These are phyloP conservation scores for Crithidia brevicula DNA, from an alignment of 208 protist species.

Conservation along the genomic window DNA sequence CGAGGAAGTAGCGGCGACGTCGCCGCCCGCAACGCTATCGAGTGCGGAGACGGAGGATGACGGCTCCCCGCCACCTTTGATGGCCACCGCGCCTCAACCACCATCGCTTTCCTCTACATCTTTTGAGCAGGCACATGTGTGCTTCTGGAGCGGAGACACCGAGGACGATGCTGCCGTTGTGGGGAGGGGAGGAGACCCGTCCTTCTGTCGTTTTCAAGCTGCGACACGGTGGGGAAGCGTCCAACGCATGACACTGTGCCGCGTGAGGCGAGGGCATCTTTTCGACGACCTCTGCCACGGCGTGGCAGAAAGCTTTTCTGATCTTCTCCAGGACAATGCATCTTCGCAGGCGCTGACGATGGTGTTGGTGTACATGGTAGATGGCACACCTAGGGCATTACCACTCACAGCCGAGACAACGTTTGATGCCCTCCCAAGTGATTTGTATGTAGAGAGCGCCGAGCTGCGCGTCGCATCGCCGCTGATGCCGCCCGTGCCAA, in stretches of 20 bases:
- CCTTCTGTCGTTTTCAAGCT: constrained; percentile 30
- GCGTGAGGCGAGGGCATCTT: constrained; percentile 32
- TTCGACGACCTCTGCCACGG: constrained; percentile 46
- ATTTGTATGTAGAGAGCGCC: constrained; percentile 17
- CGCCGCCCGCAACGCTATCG: too few species aligned
- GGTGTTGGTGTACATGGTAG: constrained; percentile 7
- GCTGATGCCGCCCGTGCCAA: too few species aligned
- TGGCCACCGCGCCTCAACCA: constrained; percentile 8
- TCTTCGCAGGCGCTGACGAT: neutral
- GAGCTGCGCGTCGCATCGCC: constrained; percentile 22
- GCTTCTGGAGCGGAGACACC: neutral
- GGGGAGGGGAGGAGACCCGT: neutral
- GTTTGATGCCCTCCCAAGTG: neutral
- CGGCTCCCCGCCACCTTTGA: constrained; percentile 15
- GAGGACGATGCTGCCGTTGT: neutral
- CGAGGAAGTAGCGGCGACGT: too few species aligned
- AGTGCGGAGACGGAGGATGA: constrained; percentile 4
- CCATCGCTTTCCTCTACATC: neutral
- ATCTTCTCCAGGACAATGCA: neutral
- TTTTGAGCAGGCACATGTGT: neutral
- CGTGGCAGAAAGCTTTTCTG: constrained; percentile 35
- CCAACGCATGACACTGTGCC: constrained; percentile 37
- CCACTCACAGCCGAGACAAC: neutral
- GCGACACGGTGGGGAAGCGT: constrained; percentile 41
- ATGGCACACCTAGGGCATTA: neutral